Evolutionary conservation across 2,329 filamentous ascomycete species (phyloP), one percentile per base, ranked within the genome.

Genomic region (Fusarium longipes): DNA sequence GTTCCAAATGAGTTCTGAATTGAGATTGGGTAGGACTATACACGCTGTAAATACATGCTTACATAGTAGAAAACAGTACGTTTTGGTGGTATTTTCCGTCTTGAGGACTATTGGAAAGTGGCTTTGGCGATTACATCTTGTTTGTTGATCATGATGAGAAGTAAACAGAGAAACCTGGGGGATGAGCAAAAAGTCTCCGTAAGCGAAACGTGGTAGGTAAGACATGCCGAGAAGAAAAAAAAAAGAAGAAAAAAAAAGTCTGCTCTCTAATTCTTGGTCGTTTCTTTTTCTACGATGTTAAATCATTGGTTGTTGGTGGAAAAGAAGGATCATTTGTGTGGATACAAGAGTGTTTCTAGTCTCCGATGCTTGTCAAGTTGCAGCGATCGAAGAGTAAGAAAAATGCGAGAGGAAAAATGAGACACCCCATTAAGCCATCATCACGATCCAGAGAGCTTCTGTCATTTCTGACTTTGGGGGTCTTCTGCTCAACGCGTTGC

Each of bases 301-400:
- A 20, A 42, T 29, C 52, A 68, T 67, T 67, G 61, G 65, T 45
- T 43, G 48, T 27, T 45, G 32, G n/a, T 20, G 18, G 30, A 40
- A 68, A 44, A 49, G 47, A 56, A 63, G 65, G 61, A 68, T 58
- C 48, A 56, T 49, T 32, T 36, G 20, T 54, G 65, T 68, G 65
- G 65, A 66, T 57, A 50, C 33, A 35, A 43, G 20, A 17, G 35
- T 39, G 58, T 51, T 55, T 64, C 63, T 53, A 53, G 63, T 50
- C 53, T 45, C 29, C 55, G 35, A 67, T 65, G 53, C 49, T 52
- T 45, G 47, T 32, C 36, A 27, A 44, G 58, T 61, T 49, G 38
- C 40, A 65, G 35, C 15, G 44, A 68, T 58, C 18, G 44, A 51
- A 50, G 11, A 38, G 27, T 24, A 32, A 49, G 7, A 29, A 29